phyloP scores from a whole-genome alignment of 1,284 basidiomycete genomes.

The Tilletia horrida region DNA sequence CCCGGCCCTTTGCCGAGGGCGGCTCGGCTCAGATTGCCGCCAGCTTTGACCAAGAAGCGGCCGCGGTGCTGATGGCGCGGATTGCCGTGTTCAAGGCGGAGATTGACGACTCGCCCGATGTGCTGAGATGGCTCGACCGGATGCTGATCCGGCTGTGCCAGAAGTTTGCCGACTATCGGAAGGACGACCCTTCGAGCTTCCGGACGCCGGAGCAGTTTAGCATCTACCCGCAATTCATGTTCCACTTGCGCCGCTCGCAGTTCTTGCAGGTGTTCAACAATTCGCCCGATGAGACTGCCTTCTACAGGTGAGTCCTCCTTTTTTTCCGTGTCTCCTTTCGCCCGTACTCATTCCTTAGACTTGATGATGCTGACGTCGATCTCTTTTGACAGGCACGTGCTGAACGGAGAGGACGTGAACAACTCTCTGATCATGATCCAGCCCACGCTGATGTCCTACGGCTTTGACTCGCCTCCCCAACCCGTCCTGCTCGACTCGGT shows the following conservation, averaged over 20 bases:
- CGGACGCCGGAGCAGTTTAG: slow-evolving; percentile 90
- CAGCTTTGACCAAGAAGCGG: slow-evolving; percentile 96
- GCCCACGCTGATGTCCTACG: slow-evolving; percentile 98
- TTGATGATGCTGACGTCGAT: not conserved
- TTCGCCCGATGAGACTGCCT: slow-evolving; percentile 98
- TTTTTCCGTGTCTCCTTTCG: slow-evolving; percentile 14
- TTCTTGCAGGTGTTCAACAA: slow-evolving; percentile 99
- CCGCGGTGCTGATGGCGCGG: slow-evolving; percentile 95
- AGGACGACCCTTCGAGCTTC: slow-evolving; percentile 95
- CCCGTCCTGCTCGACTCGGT: slow-evolving; percentile 95
- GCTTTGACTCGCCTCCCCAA: slow-evolving; percentile 81
- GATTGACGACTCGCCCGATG: slow-evolving; percentile 96
- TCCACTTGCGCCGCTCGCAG: slow-evolving; percentile 93
- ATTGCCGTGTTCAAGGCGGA: slow-evolving; percentile 99
- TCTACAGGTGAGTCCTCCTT: slow-evolving; percentile 70
- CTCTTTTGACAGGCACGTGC: slow-evolving; percentile 68
- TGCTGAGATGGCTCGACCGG: slow-evolving; percentile 92
- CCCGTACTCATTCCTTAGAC: not conserved
- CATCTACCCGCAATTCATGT: slow-evolving; percentile 99
- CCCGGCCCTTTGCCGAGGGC: slow-evolving; percentile 93
- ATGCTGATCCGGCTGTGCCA: slow-evolving; percentile 98
- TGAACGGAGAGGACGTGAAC: slow-evolving; percentile 98
- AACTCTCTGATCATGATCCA: slow-evolving; percentile 99
- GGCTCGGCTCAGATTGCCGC: slow-evolving; percentile 88
- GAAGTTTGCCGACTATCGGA: slow-evolving; percentile 98